These are phyloP conservation scores for Chloridella minuta DNA, from an alignment of 352 stramenopile genomes.

Conservation along the genomic window DNA sequence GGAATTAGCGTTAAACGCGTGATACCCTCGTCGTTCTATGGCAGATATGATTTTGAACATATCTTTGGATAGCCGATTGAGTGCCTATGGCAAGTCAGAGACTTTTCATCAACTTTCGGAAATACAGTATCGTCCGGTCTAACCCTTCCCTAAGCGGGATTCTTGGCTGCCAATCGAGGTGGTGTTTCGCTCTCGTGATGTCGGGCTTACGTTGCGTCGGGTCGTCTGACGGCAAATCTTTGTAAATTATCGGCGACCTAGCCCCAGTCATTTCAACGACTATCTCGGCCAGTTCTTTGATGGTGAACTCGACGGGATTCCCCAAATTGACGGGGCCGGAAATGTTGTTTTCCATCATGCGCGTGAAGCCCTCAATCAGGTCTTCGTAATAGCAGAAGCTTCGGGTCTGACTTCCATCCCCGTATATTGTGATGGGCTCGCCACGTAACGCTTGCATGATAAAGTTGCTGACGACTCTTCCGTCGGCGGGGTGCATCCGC, in stretches of 20 bases:
- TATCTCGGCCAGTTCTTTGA: slow-evolving; percentile 32
- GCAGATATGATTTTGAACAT: no score
- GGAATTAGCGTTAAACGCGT: no score
- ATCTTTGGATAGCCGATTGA: no score
- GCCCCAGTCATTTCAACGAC: slow-evolving; percentile 27
- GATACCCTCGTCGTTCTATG: no score
- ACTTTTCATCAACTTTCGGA: no score
- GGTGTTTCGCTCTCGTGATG: slow-evolving; percentile 38
- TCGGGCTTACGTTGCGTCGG: slow-evolving; percentile 69
- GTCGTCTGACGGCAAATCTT: slow-evolving; percentile 55
- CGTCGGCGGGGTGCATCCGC: slow-evolving; percentile 92
- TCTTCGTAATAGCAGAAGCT: slow-evolving; percentile 98
- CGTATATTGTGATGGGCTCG: slow-evolving; percentile 57
- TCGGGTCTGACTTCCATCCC: slow-evolving; percentile 65
- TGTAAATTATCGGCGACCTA: slow-evolving; percentile 44
- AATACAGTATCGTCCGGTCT: no score
- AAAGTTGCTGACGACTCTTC: slow-evolving; percentile 93
- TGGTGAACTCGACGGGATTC: slow-evolving; percentile 88
- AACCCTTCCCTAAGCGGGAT: no score
- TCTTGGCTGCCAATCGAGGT: no score
- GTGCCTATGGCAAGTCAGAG: no score
- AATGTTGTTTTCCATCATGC: slow-evolving; percentile 52
- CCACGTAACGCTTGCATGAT: slow-evolving; percentile 71
- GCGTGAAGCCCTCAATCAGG: slow-evolving; percentile 23
- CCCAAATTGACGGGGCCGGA: slow-evolving; percentile 70